Percentiles rank a stretch among this genome's conserved stretches.
These are phyloP conservation scores for Claviceps africana DNA, from an alignment of 2,329 filamentous ascomycete species.

Conservation along the genomic window DNA sequence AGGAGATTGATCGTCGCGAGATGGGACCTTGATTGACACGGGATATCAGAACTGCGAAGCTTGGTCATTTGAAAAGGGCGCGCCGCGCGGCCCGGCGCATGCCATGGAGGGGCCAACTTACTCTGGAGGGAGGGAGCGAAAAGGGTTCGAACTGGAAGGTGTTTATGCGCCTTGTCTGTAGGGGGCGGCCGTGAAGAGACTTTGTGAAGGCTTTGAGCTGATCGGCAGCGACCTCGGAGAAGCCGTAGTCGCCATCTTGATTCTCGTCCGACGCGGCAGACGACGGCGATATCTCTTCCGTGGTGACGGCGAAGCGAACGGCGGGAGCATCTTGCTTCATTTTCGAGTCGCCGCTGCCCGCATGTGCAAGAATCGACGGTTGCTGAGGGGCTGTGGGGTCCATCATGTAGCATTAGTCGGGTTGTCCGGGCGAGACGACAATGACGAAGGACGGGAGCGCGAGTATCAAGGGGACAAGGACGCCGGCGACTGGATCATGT, in stretches of 20 bases:
- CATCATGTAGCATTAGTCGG: not conserved
- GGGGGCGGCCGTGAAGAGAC: conserved; percentile 55
- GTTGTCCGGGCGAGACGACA: not conserved
- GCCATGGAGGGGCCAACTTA: conserved; percentile 42
- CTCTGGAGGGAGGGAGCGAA: conserved; percentile 71
- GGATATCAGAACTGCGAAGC: not conserved
- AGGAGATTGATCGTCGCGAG: conserved; percentile 44
- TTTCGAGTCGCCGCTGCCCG: conserved; percentile 9
- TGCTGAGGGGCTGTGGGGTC: not conserved
- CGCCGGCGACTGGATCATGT: not conserved
- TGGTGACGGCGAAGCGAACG: conserved; percentile 59
- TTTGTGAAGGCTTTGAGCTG: conserved; percentile 59
- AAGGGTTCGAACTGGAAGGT: conserved; percentile 84
- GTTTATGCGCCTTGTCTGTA: conserved; percentile 72
- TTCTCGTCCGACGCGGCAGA: conserved; percentile 28
- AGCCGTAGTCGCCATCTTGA: conserved; percentile 15
- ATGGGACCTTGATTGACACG: conserved; percentile 32
- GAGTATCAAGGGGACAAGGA: not conserved
- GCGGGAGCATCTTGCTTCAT: conserved; percentile 23
- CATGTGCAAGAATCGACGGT: not conserved
- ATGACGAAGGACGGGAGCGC: not conserved
- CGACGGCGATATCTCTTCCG: conserved; percentile 47
- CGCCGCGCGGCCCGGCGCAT: too few species aligned
- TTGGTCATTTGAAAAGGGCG: not conserved
- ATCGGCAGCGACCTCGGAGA: conserved; percentile 36